A percentile compares a stretch with the other conserved stretches of the same genome.
These are phyloP conservation scores for Phytophthora idaei DNA, from an alignment of 352 stramenopile species.

Conservation along the genomic window DNA sequence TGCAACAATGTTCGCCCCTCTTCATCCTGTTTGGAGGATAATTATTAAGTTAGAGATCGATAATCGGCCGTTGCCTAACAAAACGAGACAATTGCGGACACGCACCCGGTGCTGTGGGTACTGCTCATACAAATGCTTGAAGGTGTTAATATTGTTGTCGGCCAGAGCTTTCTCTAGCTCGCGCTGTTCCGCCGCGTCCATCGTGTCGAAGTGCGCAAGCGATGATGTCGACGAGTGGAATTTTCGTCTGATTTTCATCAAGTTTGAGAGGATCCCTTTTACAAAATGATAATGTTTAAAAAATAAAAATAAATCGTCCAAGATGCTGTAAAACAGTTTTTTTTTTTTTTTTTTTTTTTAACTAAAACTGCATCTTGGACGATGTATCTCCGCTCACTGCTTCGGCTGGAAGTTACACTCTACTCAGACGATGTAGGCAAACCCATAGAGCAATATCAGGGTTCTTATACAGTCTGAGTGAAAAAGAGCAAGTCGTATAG, in stretches of 20 bases:
- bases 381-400: too few species aligned
- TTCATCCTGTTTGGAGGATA: slow-evolving; percentile 25
- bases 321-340: too few species aligned
- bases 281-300: too few species aligned
- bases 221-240: slow-evolving; percentile 9
- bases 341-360: too few species aligned
- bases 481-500: too few species aligned
- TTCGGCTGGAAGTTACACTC: too few species aligned
- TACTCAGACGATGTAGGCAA: too few species aligned
- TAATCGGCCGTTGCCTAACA: not conserved
- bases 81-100: not conserved
- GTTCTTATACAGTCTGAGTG: too few species aligned
- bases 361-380: too few species aligned
- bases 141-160: slow-evolving; percentile 21
- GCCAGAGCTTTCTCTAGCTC: slow-evolving; percentile 29
- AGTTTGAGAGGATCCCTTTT: not conserved
- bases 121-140: slow-evolving; percentile 29
- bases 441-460: too few species aligned
- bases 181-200: slow-evolving; percentile 15
- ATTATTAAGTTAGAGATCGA: slow-evolving; percentile 11
- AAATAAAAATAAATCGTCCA: too few species aligned
- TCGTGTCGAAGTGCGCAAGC: slow-evolving; percentile 1
- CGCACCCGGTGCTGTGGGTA: slow-evolving; percentile 34
- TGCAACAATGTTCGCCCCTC: slow-evolving; percentile 37
- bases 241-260: slow-evolving; percentile 26